Evolutionary conservation across 2,329 filamentous ascomycete species (phyloP).

Genomic region (Aspergillus tanneri): DNA sequence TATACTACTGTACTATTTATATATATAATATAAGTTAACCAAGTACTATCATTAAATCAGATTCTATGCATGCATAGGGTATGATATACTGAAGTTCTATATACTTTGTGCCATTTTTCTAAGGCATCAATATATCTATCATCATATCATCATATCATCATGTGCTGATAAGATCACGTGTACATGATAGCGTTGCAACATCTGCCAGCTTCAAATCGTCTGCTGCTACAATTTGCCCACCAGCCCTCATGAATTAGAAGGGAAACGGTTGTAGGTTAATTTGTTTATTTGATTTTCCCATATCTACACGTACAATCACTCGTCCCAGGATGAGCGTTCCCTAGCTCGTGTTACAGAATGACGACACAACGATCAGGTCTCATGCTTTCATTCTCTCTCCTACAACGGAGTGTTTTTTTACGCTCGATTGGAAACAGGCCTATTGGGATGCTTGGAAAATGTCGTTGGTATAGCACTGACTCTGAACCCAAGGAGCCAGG

Average conservation of each 20-base stretch:
- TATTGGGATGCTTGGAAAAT: conserved; percentile 5
- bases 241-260: neutral
- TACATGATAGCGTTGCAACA: neutral
- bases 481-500: conserved; percentile 7
- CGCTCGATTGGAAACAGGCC: conserved; percentile 13
- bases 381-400: conserved; percentile 16
- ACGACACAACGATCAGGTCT: conserved; percentile 22
- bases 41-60: no score
- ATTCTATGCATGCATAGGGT: no score
- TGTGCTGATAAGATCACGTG: conserved; percentile 13
- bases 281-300: neutral
- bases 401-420: conserved; percentile 20
- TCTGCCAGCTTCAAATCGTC: neutral
- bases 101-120: neutral
- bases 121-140: conserved; percentile 5
- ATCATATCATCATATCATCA: no score
- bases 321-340: conserved; percentile 18
- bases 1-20: no score
- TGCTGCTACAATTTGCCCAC: neutral
- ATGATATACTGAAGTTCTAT: no score
- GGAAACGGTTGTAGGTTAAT: conserved; percentile 5
- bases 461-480: conserved; percentile 27
- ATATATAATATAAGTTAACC: no score
- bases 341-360: conserved; percentile 19
- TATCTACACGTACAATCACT: neutral